These are phyloP conservation scores for Solanum chacoense DNA, from an alignment of 305 asterid species.

Conservation along the genomic window DNA sequence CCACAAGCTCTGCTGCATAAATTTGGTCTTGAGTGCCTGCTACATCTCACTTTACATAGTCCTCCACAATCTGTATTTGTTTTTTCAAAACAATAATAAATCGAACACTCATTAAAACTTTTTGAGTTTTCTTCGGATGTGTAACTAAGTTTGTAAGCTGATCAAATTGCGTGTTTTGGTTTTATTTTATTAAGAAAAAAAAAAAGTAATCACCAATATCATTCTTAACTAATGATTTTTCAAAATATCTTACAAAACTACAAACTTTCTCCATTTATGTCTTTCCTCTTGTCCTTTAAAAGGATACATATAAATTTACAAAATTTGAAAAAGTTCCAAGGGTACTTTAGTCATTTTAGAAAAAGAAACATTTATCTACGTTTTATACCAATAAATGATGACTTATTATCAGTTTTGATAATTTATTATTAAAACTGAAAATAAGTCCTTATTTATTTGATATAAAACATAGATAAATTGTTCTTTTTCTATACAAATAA, in stretches of 20 bases:
- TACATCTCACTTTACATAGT: constrained; percentile 40
- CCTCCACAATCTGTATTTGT: constrained; percentile 34
- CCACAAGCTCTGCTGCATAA: constrained; percentile 61
- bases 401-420: no score
- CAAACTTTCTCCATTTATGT: not conserved
- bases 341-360: not conserved
- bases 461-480: no score
- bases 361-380: not conserved
- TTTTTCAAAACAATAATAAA: not conserved
- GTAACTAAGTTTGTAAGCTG: not conserved
- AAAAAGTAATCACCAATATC: not conserved
- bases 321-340: not conserved
- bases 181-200: no score
- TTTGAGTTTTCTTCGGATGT: not conserved
- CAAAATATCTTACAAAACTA: not conserved
- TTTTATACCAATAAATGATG: no score
- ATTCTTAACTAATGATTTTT: not conserved
- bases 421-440: no score
- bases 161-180: rapidly evolving
- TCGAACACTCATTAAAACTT: not conserved
- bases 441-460: not conserved
- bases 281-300: not conserved
- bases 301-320: not conserved
- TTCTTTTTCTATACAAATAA: not conserved
- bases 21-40: constrained; percentile 51